These are phyloP conservation scores for Zymoseptoria brevis DNA, from an alignment of 2,329 filamentous ascomycete species.

Conservation along the genomic window DNA sequence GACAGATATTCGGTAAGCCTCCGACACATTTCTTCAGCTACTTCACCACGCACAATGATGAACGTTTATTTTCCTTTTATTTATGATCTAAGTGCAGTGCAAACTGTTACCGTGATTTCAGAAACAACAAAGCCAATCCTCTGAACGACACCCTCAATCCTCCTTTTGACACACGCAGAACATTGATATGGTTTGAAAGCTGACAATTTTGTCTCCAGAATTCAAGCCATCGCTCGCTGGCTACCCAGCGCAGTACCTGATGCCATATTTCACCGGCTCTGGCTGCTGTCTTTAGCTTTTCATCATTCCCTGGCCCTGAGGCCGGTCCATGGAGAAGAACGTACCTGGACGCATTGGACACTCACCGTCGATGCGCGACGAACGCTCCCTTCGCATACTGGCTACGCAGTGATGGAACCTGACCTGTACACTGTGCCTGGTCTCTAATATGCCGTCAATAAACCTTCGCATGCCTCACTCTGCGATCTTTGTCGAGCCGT, in stretches of 20 bases:
- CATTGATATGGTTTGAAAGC: background rate
- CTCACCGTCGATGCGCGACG: too few relatives aligned
- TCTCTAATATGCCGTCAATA: background rate
- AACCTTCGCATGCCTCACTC: background rate
- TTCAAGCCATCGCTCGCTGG: background rate
- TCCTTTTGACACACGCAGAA: background rate
- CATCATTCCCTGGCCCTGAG: background rate
- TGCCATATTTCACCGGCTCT: background rate
- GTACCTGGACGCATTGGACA: background rate
- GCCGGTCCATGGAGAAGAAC: background rate
- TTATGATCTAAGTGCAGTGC: slow-evolving; percentile 2
- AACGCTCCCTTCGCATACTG: too few relatives aligned
- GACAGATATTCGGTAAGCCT: background rate
- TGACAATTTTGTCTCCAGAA: background rate
- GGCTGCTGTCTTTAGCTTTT: background rate
- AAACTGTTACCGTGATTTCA: slow-evolving; percentile 1
- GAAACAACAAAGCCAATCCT: background rate
- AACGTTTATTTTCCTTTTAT: slow-evolving; percentile 1
- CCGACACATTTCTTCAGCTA: background rate
- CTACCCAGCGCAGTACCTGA: background rate
- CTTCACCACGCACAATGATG: background rate
- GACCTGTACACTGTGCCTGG: too few relatives aligned
- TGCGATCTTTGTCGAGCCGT: too few relatives aligned
- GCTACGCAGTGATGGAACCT: too few relatives aligned
- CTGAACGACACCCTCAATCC: background rate